These are phyloP conservation scores for Ogataea populi-albae DNA, from an alignment of 805 yeast genomes.

Conservation along the genomic window DNA sequence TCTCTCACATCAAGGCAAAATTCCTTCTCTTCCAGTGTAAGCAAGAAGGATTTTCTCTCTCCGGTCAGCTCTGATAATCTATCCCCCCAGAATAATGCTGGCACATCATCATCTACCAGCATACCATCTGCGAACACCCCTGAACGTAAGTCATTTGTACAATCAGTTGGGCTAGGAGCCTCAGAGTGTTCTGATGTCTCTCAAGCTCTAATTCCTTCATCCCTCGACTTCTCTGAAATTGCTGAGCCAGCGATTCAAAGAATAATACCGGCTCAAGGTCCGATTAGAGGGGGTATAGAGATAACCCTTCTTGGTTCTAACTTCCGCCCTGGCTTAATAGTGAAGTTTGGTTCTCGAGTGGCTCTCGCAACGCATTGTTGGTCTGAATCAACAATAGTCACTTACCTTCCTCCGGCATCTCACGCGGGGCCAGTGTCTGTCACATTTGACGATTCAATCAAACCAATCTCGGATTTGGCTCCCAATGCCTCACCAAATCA, in stretches of 20 bases:
- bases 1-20: slow-evolving; percentile 16
- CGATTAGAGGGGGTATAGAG: slow-evolving; percentile 94
- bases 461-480: slow-evolving; percentile 14
- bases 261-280: slow-evolving; percentile 94
- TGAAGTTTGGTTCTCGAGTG: slow-evolving; percentile 79
- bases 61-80: slow-evolving; percentile 32
- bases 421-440: slow-evolving; percentile 91
- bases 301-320: slow-evolving; percentile 86
- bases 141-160: slow-evolving; percentile 21
- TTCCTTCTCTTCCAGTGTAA: slow-evolving; percentile 18
- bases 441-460: slow-evolving; percentile 48
- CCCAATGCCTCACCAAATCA: slow-evolving; percentile 38
- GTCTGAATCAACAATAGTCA: slow-evolving; percentile 91
- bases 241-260: slow-evolving; percentile 66
- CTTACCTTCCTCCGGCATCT: slow-evolving; percentile 88
- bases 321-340: slow-evolving; percentile 77
- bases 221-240: slow-evolving; percentile 3
- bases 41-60: slow-evolving; percentile 29
- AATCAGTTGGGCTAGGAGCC: slow-evolving; percentile 6
- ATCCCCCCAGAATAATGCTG: slow-evolving; percentile 31
- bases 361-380: slow-evolving; percentile 91
- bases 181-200: slow-evolving; percentile 1
- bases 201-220: slow-evolving; percentile 3
- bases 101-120: slow-evolving; percentile 31
- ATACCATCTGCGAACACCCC: slow-evolving; percentile 33